Percentiles rank a stretch among this genome's conserved stretches.
phyloP scores from a whole-genome alignment of 2,329 filamentous ascomycete genomes.

The Eutypa lata region DNA sequence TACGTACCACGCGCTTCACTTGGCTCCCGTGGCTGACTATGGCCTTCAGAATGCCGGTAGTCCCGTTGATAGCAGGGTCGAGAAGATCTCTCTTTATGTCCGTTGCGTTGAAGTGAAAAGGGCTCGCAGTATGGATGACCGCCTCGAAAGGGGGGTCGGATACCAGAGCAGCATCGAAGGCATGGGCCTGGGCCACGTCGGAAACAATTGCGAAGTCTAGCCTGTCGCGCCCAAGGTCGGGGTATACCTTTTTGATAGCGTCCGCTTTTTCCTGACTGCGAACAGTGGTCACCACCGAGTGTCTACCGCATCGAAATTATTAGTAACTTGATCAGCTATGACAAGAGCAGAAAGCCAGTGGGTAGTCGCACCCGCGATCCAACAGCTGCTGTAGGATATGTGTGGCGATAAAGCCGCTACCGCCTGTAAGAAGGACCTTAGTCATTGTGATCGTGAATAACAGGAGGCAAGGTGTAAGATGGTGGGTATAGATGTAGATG shows the following conservation, averaged over 20 bases:
- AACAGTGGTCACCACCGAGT: constrained; percentile 51
- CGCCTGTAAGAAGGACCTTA: constrained; percentile 40
- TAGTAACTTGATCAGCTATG: too few species aligned
- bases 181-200: constrained; percentile 61
- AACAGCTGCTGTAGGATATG: constrained; percentile 51
- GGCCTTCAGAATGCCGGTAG: constrained; percentile 66
- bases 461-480: too few species aligned
- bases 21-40: constrained; percentile 52
- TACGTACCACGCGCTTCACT: constrained; percentile 71
- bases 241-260: constrained; percentile 39
- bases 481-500: too few species aligned
- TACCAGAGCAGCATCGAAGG: constrained; percentile 62
- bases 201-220: constrained; percentile 55
- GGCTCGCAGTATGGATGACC: constrained; percentile 55
- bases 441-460: too few species aligned
- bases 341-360: too few species aligned
- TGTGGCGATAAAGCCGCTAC: constrained; percentile 46
- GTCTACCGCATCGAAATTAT: too few species aligned
- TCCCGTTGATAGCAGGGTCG: constrained; percentile 53
- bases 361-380: constrained; percentile 37
- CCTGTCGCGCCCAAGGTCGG: constrained; percentile 26
- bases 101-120: constrained; percentile 51
- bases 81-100: too few species aligned
- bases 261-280: constrained; percentile 49
- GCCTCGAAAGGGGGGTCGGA: constrained; percentile 44